Percentiles rank a stretch among this genome's conserved stretches.
Evolutionary conservation across 2,329 filamentous ascomycete species (phyloP).

Genomic region (Trichoderma koningii): DNA sequence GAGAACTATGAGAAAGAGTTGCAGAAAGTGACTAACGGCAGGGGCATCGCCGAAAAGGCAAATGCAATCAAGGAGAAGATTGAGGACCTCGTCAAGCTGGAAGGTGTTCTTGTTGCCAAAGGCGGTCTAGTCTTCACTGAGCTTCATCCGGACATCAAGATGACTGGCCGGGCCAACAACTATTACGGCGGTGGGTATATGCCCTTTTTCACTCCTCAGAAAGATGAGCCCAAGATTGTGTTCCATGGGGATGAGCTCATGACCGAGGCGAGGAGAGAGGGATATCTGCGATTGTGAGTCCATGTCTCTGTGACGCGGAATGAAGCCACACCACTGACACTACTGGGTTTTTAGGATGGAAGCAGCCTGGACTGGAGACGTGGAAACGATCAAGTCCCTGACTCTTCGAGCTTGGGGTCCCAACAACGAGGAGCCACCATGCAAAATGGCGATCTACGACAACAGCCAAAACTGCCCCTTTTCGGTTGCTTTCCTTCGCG

Average conservation of each 20-base stretch:
- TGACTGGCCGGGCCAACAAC: constrained; percentile 25
- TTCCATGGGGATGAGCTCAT: constrained; percentile 58
- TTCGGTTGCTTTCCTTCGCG: constrained; percentile 65
- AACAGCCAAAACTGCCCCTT: constrained; percentile 59
- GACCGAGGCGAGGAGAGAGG: constrained; percentile 56
- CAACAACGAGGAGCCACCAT: constrained; percentile 56
- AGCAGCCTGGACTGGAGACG: constrained; percentile 71
- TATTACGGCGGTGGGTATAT: neutral
- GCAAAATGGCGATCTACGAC: constrained; percentile 65
- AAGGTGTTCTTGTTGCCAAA: constrained; percentile 55
- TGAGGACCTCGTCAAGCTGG: constrained; percentile 55
- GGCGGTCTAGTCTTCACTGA: constrained; percentile 69
- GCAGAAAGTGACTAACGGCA: constrained; percentile 28
- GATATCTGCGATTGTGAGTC: constrained; percentile 65
- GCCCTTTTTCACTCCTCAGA: constrained; percentile 30
- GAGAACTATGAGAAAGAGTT: constrained; percentile 34
- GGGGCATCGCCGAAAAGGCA: constrained; percentile 52
- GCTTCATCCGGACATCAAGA: constrained; percentile 57
- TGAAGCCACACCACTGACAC: constrained; percentile 3
- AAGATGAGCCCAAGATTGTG: constrained; percentile 48
- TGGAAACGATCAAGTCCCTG: constrained; percentile 64
- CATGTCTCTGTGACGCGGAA: neutral
- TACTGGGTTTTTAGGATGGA: constrained; percentile 56
- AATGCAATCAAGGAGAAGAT: constrained; percentile 55
- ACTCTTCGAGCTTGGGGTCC: constrained; percentile 62